These are phyloP conservation scores for Botrytis medusae DNA, from an alignment of 2,329 filamentous ascomycete genomes.

Conservation along the genomic window DNA sequence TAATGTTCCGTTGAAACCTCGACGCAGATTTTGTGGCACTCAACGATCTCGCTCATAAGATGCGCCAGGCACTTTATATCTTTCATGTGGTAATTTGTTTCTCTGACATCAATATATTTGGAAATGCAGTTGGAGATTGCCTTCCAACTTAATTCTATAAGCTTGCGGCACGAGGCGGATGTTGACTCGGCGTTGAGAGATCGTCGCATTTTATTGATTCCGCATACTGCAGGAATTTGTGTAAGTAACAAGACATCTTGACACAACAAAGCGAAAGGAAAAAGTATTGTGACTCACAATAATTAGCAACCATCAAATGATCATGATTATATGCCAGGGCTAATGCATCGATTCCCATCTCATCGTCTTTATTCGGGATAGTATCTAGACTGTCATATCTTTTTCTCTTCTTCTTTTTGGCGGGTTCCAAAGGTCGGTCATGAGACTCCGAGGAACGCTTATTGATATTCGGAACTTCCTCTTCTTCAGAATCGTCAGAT, in stretches of 20 bases:
- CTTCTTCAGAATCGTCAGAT: neutral
- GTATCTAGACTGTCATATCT: neutral
- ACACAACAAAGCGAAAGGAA: neutral
- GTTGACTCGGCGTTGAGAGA: neutral
- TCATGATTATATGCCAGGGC: neutral
- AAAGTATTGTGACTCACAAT: neutral
- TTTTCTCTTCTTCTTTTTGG: neutral
- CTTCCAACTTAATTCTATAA: neutral
- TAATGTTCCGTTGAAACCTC: neutral
- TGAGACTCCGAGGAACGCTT: neutral
- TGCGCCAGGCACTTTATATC: neutral
- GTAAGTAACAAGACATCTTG: neutral
- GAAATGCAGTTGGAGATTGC: neutral
- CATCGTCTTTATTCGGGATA: neutral
- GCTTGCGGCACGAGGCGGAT: neutral
- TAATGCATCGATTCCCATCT: neutral
- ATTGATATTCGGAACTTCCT: neutral
- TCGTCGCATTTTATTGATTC: neutral
- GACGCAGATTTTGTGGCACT: neutral
- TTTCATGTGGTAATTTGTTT: neutral
- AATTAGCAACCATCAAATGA: neutral
- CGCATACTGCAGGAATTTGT: neutral
- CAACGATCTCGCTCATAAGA: neutral
- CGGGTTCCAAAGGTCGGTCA: neutral
- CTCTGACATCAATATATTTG: neutral